Evolutionary conservation across 805 yeast species (phyloP), one percentile per base, ranked within the genome.

Genomic region (Yarrowia bubula): DNA sequence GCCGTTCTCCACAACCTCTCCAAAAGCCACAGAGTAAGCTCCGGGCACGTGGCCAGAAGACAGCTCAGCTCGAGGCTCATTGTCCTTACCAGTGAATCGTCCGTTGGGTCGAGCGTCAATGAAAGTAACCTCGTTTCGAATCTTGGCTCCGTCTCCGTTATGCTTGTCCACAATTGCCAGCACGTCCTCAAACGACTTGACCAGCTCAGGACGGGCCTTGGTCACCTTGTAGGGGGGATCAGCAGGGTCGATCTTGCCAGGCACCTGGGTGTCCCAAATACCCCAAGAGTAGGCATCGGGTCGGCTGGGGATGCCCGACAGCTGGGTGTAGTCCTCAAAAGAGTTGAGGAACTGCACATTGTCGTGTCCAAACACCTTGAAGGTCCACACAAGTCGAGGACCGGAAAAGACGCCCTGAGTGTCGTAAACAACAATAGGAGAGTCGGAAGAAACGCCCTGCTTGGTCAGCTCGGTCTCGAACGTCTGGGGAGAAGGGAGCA

Each of bases 321-420:
- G 74, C 9, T 72, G 68, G 67, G 81, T 78, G 74, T 87, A 90
- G 22, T 71, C 71, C 13, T 78, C 81, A 69, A 79, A 93, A 68
- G 89, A 89, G 77, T 95, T 88, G 68, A 93, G 80, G 53, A 93
- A 72, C 68, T 79, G 81, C 28, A 92, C 88, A 39, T 84, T 76
- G 58, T 84, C 76, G 74, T 92, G 98, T 8, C 93, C 93, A 74
- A 89, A 90, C 0, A 88, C 78, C 41, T 86, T 81, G 71, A 95
- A 82, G 70, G 92, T 90, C 97, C 98, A 95, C 0, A 92, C 92
- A 15, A 89, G 96, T 69, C 99, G 82, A 42, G 98, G 97, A 1
- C 92, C 85, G 46, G 96, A 86, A 74, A 93, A 91, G 68, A 89
- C 86, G 1, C 96, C 96, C 57, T 83, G 81, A 69, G 86, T 86